Conservation (phyloP, 495 filamentous ascomycete species). For the Penicillium canescens region DNA sequence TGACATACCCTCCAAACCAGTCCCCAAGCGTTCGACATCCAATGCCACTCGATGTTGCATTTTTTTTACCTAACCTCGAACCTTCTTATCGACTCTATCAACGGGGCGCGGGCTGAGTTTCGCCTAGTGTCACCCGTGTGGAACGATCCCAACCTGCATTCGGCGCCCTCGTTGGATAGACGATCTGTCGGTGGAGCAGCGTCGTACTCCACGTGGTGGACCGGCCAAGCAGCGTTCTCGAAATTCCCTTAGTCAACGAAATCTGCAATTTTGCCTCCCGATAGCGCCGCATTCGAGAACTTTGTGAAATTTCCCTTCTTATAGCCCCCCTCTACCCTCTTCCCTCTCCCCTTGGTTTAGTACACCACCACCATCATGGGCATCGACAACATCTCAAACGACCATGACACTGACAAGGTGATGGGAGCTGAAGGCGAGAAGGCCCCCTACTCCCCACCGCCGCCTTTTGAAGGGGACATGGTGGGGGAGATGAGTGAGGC, state of each 20-base stretch:
- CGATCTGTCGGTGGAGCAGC: slow-evolving; percentile 23
- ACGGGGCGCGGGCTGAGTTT: slow-evolving; percentile 6
- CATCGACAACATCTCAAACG: slow-evolving; percentile 24
- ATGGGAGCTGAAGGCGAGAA: slow-evolving; percentile 21
- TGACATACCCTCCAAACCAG: neutral
- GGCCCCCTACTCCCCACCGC: slow-evolving; percentile 17
- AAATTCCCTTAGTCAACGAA: slow-evolving; percentile 14
- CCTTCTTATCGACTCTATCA: slow-evolving; percentile 22
- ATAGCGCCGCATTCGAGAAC: slow-evolving; percentile 21
- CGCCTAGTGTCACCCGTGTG: slow-evolving; percentile 3
- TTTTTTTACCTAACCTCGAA: slow-evolving; percentile 30
- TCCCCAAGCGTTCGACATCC: neutral
- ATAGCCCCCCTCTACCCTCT: slow-evolving; percentile 5
- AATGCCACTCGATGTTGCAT: slow-evolving; percentile 12
- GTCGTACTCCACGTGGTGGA: slow-evolving; percentile 34
- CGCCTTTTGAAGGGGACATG: slow-evolving; percentile 28
- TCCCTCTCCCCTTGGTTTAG: neutral
- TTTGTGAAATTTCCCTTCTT: slow-evolving; percentile 9
- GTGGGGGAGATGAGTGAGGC: slow-evolving; percentile 34
- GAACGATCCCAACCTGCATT: slow-evolving; percentile 10
- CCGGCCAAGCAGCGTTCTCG: slow-evolving; percentile 5
- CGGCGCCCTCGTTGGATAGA: slow-evolving; percentile 21
- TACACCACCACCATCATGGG: slow-evolving; percentile 20
- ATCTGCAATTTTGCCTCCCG: slow-evolving; percentile 11
- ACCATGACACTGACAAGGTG: slow-evolving; percentile 22